Conservation (phyloP, 257 asterid genomes). For the Thymus quinquecostatus region DNA sequence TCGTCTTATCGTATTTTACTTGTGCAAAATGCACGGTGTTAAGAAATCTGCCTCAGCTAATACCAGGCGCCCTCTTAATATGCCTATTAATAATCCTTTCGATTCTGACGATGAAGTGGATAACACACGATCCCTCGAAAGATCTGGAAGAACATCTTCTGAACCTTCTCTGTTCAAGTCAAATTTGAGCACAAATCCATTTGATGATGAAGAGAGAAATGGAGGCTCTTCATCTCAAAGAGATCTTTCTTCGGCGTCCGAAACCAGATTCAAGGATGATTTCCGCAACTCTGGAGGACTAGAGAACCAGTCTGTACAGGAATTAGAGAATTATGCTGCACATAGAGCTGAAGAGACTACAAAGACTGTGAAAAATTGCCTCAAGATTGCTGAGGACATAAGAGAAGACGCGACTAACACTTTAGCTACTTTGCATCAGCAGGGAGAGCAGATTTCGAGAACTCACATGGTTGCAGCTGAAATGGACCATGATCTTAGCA, state of each 20-base stretch:
- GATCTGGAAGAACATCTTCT: constrained; percentile 59
- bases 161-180: constrained; percentile 52
- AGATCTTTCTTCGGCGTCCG: constrained; percentile 45
- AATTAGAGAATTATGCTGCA: constrained; percentile 73
- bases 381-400: constrained; percentile 92
- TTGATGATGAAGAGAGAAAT: constrained; percentile 59
- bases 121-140: constrained; percentile 48
- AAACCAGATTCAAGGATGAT: constrained; percentile 66
- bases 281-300: constrained; percentile 76
- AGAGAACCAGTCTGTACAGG: constrained; percentile 73
- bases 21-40: constrained; percentile 59
- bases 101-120: constrained; percentile 74
- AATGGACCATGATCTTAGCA: constrained; percentile 85
- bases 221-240: constrained; percentile 47
- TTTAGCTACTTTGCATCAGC: constrained; percentile 82
- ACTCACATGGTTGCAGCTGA: constrained; percentile 88
- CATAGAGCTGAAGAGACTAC: constrained; percentile 90
- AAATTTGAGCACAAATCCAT: constrained; percentile 57
- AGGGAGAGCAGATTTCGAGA: constrained; percentile 91
- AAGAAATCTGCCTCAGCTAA: constrained; percentile 57
- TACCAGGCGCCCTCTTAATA: constrained; percentile 30
- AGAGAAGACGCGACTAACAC: constrained; percentile 90
- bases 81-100: constrained; percentile 73
- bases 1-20: constrained; percentile 16
- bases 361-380: constrained; percentile 62